A percentile compares a stretch with the other conserved stretches of the same genome.
phyloP scores from a whole-genome alignment of 805 yeast species.

The Spencermartinsiella europaea region DNA sequence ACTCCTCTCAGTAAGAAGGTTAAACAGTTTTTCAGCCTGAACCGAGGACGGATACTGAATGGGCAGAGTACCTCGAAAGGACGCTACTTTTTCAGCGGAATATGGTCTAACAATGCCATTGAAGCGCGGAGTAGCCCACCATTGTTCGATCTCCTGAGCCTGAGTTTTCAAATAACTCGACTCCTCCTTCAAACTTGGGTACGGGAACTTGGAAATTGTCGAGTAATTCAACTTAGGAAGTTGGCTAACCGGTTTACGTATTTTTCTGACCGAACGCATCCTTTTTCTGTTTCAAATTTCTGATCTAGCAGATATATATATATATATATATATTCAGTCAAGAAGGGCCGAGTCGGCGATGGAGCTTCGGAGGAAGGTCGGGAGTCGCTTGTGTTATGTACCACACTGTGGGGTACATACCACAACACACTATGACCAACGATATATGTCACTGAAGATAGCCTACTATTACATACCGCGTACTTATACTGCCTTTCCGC shows the following conservation, averaged over 20 bases:
- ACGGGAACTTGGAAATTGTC: constrained; percentile 33
- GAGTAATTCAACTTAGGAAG: constrained; percentile 5
- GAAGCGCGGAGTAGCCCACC: constrained; percentile 49
- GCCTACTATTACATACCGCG: too few species aligned
- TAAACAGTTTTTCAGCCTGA: constrained; percentile 50
- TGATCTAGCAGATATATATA: neutral
- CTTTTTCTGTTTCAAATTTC: too few species aligned
- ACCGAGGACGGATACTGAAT: constrained; percentile 41
- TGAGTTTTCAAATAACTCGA: constrained; percentile 30
- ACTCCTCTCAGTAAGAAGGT: constrained; percentile 38
- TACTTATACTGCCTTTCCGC: too few species aligned
- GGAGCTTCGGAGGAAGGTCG: too few species aligned
- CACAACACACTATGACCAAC: too few species aligned
- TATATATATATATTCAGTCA: too few species aligned
- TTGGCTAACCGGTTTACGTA: neutral
- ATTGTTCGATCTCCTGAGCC: constrained; percentile 36
- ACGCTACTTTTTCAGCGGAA: constrained; percentile 47
- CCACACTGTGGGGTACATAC: too few species aligned
- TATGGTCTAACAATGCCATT: constrained; percentile 47
- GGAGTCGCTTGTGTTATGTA: too few species aligned
- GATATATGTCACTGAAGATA: too few species aligned
- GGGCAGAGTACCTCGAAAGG: constrained; percentile 47
- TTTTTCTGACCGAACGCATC: neutral
- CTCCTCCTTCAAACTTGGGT: constrained; percentile 33
- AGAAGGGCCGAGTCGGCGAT: too few species aligned